Evolutionary conservation across 2,329 filamentous ascomycete genomes (phyloP), one percentile per base, ranked within the genome.

Genomic region (Eutypella sp.): DNA sequence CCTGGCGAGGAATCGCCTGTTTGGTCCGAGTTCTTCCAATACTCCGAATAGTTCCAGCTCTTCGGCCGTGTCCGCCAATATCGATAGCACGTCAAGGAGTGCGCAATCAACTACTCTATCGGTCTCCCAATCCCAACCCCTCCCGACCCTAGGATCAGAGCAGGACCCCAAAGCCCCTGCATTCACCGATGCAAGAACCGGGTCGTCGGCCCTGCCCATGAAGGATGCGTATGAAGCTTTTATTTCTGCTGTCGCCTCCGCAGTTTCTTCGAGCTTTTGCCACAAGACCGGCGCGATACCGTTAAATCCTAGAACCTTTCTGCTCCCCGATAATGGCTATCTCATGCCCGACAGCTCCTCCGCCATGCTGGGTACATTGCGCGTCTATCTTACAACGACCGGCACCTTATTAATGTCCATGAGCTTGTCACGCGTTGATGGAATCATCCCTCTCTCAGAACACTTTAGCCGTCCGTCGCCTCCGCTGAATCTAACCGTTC

Each of bases 331-430:
- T 47, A 66, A 13, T 47, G 57, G 37, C 52, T 59, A 42, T 56
- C 56, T 57, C 24, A 62, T 66, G 23, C 58, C 54, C 23, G 58
- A 62, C 25, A 51, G 57, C n/a, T 52, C 50, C 7, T 54, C 59
- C 10, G 53, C 58, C 8, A 62, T 75, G 3, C 60, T 77, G 19
- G 78, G 73, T 3, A 78, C 74, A 6, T 69, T 82, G 15, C 71
- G 73, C 40, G 68, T 74, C 8, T 78, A 78, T 50, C 58, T 82
- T 42, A 81, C 78, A 5, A 81, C 75, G 2, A 75, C 74, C 0
- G 79, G 79, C 2, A 70, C 70, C 10, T 64, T 82, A 7, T 61
- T 81, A 13, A 64, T 80, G 22, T 71, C 69, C 36, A 56, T 82
- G 22, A 68, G 66, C 33, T 67, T 79, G 41, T 69, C 73, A 3